Evolutionary conservation across 768 basidiomycete genomes (phyloP).

Genomic region (Kwoniella dejecticola): DNA sequence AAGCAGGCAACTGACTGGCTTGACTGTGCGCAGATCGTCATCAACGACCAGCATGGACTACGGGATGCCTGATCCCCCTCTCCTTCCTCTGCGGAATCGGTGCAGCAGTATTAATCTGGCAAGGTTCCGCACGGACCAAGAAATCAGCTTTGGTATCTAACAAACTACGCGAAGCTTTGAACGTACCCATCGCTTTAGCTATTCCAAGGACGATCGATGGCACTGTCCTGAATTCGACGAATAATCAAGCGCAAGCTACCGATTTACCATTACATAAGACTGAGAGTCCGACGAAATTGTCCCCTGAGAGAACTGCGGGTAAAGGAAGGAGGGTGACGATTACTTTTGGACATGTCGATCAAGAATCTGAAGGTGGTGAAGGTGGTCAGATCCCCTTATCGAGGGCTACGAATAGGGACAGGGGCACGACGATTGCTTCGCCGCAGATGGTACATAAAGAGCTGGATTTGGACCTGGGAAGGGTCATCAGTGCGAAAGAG

Average conservation of each 20-base stretch:
- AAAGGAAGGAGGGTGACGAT: constrained; percentile 12
- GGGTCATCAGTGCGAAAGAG: neutral
- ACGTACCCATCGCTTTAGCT: constrained; percentile 38
- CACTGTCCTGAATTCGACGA: constrained; percentile 3
- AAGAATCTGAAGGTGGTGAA: neutral
- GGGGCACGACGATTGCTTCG: constrained; percentile 9
- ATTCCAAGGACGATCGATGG: constrained; percentile 8
- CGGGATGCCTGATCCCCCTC: constrained; percentile 67
- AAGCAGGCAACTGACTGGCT: neutral
- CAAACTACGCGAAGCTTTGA: constrained; percentile 47
- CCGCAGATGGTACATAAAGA: neutral
- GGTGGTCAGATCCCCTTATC: too few relatives aligned
- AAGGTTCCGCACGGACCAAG: constrained; percentile 59
- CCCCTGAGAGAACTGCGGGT: neutral
- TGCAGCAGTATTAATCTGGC: constrained; percentile 73
- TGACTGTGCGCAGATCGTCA: constrained; percentile 30
- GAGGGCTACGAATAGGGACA: constrained; percentile 7
- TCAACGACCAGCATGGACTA: constrained; percentile 57
- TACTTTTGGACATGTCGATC: constrained; percentile 11
- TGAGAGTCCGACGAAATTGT: constrained; percentile 4
- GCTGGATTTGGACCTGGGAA: neutral
- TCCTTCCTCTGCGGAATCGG: constrained; percentile 76
- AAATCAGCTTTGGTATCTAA: constrained; percentile 45
- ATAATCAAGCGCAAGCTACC: constrained; percentile 1
- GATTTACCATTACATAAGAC: constrained; percentile 16